Evolutionary conservation across 192 early-diverging fungal species (phyloP), one percentile per base, ranked within the genome.

Genomic region (Gamsiella multidivaricata): DNA sequence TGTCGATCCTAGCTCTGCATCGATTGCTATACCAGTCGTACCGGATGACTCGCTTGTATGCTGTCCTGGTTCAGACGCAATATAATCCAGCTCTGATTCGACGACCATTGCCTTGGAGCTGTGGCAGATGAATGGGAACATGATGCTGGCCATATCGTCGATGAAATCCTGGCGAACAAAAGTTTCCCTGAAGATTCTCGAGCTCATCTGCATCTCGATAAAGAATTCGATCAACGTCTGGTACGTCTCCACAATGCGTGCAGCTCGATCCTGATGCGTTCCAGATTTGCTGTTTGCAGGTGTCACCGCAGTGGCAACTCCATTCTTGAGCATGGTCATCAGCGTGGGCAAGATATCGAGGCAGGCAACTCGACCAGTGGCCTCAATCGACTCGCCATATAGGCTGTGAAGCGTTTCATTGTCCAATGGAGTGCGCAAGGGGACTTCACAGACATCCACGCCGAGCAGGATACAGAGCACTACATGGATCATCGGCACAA

Each of bases 391-490:
- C 17, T 83, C 60, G 31, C 79, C 71, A 59, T 83, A 80, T 8
- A 83, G 65, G 11, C 65, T 66, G 26, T 84, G 78, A n/a, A 91
- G 58, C 1, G 79, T 69, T 18, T 81, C 81, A 15, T 88, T 69
- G 70, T 91, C 85, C 43, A 84, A 79, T 3, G 69, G 47, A 1
- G 78, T 61, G 6, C 86, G 59, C n/a, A 87, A 49, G 12, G 88
- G 85, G 15, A 86, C 79, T 3, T 82, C 75, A 28, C 79, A 72
- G 29, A 91, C 68, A 65, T 89, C 87, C 2, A 84, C 67, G 3
- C 87, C 88, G 28, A 88, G 61, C 29, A 91, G 54, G 45, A 90
- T 84, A 28, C 85, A 61, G 15, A 89, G 32, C 14, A 91, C 61
- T 2, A 84, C 68, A 62, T 84, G 79, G 29, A 90, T 85, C n/a